These are phyloP conservation scores for Penicillium sp. DNA, from an alignment of 2,329 filamentous ascomycete genomes.

Conservation along the genomic window DNA sequence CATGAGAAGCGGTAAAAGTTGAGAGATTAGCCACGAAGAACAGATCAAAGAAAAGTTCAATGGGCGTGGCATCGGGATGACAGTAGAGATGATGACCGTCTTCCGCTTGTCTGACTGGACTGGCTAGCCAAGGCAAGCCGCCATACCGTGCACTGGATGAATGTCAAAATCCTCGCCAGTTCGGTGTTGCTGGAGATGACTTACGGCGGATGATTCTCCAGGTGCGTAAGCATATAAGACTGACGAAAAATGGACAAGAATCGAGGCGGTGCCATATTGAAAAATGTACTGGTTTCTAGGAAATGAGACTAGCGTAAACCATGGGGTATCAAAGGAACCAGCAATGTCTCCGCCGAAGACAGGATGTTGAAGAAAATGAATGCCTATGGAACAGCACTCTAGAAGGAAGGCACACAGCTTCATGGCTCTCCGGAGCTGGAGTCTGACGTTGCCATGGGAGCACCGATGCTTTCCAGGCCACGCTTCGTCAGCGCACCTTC, in stretches of 20 bases:
- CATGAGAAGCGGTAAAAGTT: conserved; percentile 60
- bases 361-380: not conserved
- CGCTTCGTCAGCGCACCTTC: conserved; percentile 33
- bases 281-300: conserved; percentile 7
- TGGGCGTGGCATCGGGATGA: conserved; percentile 55
- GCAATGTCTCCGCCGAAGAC: conserved; percentile 8
- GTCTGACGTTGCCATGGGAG: conserved; percentile 29
- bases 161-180: not conserved
- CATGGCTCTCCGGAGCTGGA: conserved; percentile 31
- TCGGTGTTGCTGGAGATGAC: not conserved
- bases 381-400: not conserved
- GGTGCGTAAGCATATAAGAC: conserved; percentile 20
- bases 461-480: conserved; percentile 42
- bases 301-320: conserved; percentile 1
- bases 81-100: conserved; percentile 39
- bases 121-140: conserved; percentile 37
- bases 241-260: conserved; percentile 36
- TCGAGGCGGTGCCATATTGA: conserved; percentile 30
- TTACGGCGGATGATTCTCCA: conserved; percentile 23
- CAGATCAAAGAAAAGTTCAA: conserved; percentile 61
- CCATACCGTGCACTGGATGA: conserved; percentile 13
- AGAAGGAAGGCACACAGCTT: conserved; percentile 1
- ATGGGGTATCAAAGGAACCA: conserved; percentile 24
- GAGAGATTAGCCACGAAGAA: conserved; percentile 67
- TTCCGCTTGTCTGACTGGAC: conserved; percentile 33